A percentile compares a stretch with the other conserved stretches of the same genome.
Evolutionary conservation across 2,329 filamentous ascomycete species (phyloP).

Genomic region (Fonsecaea monophora): DNA sequence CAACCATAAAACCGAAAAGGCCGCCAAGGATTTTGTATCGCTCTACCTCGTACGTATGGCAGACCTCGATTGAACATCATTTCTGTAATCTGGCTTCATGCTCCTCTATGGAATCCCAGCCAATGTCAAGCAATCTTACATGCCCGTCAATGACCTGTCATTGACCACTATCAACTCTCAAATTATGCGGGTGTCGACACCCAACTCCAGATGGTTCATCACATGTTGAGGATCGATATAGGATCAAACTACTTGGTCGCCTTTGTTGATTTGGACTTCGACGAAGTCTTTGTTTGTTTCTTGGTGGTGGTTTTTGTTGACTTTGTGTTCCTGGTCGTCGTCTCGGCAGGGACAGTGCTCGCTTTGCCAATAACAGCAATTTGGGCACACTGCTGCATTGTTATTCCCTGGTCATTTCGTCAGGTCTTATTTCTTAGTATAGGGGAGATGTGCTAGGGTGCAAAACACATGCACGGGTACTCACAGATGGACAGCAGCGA

Average conservation of each 20-base stretch:
- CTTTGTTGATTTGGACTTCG: slow-evolving; percentile 1
- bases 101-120: not conserved
- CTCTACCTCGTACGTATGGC: no score
- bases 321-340: not conserved
- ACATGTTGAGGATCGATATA: not conserved
- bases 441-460: not conserved
- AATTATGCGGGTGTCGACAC: not conserved
- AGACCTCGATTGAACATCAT: not conserved
- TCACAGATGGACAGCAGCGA: slow-evolving; percentile 3
- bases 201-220: not conserved
- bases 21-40: no score
- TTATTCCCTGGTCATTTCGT: slow-evolving; percentile 1
- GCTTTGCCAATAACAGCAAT: not conserved
- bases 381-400: slow-evolving; percentile 4
- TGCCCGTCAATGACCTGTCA: no score
- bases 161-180: no score
- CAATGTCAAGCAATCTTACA: not conserved
- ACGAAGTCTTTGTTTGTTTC: not conserved
- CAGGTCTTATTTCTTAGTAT: not conserved
- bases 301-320: not conserved
- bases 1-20: no score
- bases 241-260: not conserved
- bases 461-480: not conserved
- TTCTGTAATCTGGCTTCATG: not conserved
- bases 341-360: slow-evolving; percentile 1